A percentile compares a stretch with the other conserved stretches of the same genome.
These are phyloP conservation scores for Candida adriatica DNA, from an alignment of 805 yeast species.

Conservation along the genomic window DNA sequence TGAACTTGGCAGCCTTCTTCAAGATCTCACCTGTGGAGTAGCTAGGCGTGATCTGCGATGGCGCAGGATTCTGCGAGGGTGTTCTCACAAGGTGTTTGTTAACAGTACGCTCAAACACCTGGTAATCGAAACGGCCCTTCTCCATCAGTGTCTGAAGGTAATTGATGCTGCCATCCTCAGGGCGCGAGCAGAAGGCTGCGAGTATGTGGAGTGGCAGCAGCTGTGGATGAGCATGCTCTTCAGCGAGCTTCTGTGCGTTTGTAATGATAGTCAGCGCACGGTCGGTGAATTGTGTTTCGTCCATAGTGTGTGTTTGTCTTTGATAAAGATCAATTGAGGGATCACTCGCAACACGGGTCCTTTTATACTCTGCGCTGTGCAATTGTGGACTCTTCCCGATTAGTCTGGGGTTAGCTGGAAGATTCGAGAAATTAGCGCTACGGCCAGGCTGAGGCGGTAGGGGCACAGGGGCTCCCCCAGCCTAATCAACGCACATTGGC, in stretches of 20 bases:
- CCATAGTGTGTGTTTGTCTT: conserved; percentile 33
- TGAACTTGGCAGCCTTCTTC: conserved; percentile 67
- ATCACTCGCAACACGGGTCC: too few relatives aligned
- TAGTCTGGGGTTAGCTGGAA: too few relatives aligned
- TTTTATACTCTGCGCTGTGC: background rate
- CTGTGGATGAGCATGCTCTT: conserved; percentile 78
- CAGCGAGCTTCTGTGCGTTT: conserved; percentile 74
- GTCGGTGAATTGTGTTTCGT: conserved; percentile 78
- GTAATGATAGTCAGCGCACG: conserved; percentile 81
- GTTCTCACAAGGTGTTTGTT: conserved; percentile 76
- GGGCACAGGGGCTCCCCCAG: too few relatives aligned
- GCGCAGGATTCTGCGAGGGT: conserved; percentile 88
- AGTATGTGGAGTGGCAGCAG: conserved; percentile 82
- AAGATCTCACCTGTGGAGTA: conserved; percentile 72
- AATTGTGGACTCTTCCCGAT: too few relatives aligned
- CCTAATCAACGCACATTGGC: too few relatives aligned
- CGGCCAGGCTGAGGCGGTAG: too few relatives aligned
- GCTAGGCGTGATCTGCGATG: conserved; percentile 70
- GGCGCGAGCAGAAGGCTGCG: conserved; percentile 77
- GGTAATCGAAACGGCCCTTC: conserved; percentile 85
- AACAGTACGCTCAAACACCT: conserved; percentile 67
- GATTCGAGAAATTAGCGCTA: too few relatives aligned
- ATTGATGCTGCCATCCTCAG: conserved; percentile 46
- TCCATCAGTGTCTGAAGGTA: conserved; percentile 80
- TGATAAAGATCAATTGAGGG: too few relatives aligned